Evolutionary conservation across 192 early-diverging fungal species (phyloP), one percentile per base, ranked within the genome.

Genomic region (Coemansia sp.): DNA sequence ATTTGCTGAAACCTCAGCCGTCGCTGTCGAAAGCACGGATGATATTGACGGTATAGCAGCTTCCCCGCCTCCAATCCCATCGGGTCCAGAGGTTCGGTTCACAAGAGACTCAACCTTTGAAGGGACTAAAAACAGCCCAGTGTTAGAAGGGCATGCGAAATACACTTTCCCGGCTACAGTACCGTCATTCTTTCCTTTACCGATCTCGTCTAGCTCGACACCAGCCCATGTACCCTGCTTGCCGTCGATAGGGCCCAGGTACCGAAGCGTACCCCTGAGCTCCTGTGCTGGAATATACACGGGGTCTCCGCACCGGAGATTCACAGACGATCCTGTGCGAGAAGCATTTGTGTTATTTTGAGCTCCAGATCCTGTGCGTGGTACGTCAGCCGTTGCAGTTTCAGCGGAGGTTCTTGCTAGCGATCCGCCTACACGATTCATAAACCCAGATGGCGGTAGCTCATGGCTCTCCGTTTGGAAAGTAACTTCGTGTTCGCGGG

Each of bases 141-240:
- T 83, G 45, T 82, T 77, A 11, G 84, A 80, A 22, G 83, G 81
- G 64, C 91, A 92, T 14, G 61, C 60, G 65, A 92, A 92, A 55
- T 92, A 92, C 0, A 69, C 59, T 45, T 81, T 73, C 14, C 91
- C 91, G 39, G 73, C 76, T 22, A 88, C 88, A 11, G 76, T 81
- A 33, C 91, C 91, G 44, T 88, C 83, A 62, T 93, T 93, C 60
- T 93, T 93, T 21, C 91, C 91, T 13, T 78, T 82, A 8, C 87
- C 88, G 8, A 64, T 61, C 34, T 83, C 82, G 46, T 93, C 88
- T 6, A 93, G 67, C 61, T 89, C 87, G 53, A 93, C 80, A 34
- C 91, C 91, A 21, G 88, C 91, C 89, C 89, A 93, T 4, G 73
- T 80, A 2, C 89, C 91, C 24, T 83, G 79, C 70, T 91, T 91